Evolutionary conservation across 1,284 basidiomycete species (phyloP).

Genomic region (Microstroma glucosiphilum): DNA sequence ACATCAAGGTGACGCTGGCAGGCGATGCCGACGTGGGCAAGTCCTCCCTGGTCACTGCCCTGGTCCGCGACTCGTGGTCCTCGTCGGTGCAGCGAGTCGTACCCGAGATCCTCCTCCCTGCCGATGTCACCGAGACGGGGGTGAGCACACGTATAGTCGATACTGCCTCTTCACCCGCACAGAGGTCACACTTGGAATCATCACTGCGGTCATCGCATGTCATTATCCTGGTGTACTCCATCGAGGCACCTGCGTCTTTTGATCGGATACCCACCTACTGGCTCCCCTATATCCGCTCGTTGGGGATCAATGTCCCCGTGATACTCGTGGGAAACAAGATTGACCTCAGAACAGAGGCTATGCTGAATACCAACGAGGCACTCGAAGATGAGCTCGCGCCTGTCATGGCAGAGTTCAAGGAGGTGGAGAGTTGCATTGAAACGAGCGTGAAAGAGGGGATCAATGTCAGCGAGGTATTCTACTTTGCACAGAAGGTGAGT

Average conservation of each 20-base stretch:
- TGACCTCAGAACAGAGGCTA: conserved; percentile 70
- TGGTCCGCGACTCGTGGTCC: conserved; percentile 81
- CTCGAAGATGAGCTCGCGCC: conserved; percentile 64
- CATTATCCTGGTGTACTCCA: conserved; percentile 89
- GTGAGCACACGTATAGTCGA: conserved; percentile 49
- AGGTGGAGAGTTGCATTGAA: conserved; percentile 92
- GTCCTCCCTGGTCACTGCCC: conserved; percentile 42
- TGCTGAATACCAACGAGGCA: conserved; percentile 75
- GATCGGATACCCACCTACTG: conserved; percentile 97
- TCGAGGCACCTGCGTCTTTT: conserved; percentile 90
- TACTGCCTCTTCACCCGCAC: conserved; percentile 56
- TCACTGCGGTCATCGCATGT: conserved; percentile 95
- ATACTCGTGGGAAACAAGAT: conserved; percentile 98
- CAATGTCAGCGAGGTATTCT: conserved; percentile 99
- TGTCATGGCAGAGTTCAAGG: conserved; percentile 50
- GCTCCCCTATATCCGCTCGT: conserved; percentile 90
- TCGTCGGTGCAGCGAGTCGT: conserved; percentile 63
- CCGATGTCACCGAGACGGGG: conserved; percentile 46
- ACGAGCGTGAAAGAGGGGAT: conserved; percentile 69
- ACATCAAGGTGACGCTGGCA: conserved; percentile 85
- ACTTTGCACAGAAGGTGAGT: conserved; percentile 80
- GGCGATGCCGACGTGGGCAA: conserved; percentile 68
- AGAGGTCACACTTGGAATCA: conserved; percentile 79
- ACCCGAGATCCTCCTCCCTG: conserved; percentile 45
- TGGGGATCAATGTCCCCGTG: conserved; percentile 86